phyloP scores from a whole-genome alignment of 306 rosid genomes.

The Castanopsis chinensis region DNA sequence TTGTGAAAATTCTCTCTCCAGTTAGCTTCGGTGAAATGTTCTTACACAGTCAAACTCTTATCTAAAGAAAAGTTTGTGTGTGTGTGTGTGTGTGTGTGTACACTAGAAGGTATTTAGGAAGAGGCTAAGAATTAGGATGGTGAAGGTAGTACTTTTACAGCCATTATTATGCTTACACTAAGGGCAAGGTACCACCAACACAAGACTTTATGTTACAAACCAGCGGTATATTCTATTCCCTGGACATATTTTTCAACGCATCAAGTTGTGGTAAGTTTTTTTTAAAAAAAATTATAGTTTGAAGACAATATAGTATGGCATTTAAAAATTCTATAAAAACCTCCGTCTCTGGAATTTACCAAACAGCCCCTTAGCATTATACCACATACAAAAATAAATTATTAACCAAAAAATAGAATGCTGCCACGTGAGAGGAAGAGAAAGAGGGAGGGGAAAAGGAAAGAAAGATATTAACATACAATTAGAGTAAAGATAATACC shows the following conservation, averaged over 20 bases:
- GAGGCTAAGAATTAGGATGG: background rate
- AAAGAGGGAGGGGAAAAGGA: background rate
- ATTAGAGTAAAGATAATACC: conserved; percentile 16
- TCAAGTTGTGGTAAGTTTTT: background rate
- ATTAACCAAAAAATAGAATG: background rate
- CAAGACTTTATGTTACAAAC: background rate
- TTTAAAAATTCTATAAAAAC: background rate
- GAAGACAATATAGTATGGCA: background rate
- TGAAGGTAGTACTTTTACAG: background rate
- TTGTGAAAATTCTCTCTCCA: background rate
- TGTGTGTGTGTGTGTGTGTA: background rate
- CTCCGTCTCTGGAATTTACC: background rate
- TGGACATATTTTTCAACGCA: background rate
- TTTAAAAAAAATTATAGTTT: background rate
- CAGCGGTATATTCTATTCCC: background rate
- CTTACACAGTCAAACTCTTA: background rate
- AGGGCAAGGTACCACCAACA: background rate
- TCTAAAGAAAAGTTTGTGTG: background rate
- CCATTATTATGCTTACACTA: background rate
- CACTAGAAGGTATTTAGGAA: background rate
- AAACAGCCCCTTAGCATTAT: conserved; percentile 3
- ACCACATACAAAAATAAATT: background rate
- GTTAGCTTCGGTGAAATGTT: background rate
- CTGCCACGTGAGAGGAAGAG: background rate
- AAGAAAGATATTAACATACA: background rate